A percentile compares a stretch with the other conserved stretches of the same genome.
Evolutionary conservation across 139 green algal genomes (phyloP).

Genomic region (Tetratostichococcus sp.): DNA sequence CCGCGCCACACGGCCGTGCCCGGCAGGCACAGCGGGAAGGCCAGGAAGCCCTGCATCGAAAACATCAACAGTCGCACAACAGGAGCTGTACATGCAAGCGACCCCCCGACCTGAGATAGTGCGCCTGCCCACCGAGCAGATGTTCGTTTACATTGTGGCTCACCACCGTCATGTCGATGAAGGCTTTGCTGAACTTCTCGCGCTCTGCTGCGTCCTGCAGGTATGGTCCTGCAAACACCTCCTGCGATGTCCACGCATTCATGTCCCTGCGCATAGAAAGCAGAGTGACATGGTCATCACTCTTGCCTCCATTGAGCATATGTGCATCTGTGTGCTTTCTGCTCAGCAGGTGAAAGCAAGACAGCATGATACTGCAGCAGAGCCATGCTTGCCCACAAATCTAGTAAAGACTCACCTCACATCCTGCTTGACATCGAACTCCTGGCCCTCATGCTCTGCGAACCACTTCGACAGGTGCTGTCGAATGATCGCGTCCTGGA

Average conservation of each 20-base stretch:
- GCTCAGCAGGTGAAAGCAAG: no score
- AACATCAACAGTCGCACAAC: not conserved
- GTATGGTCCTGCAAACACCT: slow-evolving; percentile 84
- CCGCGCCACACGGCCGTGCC: slow-evolving; percentile 73
- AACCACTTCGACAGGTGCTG: slow-evolving; percentile 50
- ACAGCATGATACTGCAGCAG: no score
- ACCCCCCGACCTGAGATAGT: no score
- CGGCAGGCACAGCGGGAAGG: slow-evolving; percentile 75
- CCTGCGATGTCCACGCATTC: slow-evolving; percentile 71
- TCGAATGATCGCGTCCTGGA: slow-evolving; percentile 73
- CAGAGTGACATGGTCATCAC: slow-evolving; percentile 14
- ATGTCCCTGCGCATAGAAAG: slow-evolving; percentile 47
- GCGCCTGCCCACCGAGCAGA: no score
- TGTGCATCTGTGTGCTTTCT: no score
- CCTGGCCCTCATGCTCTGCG: slow-evolving; percentile 17
- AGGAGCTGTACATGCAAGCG: not conserved
- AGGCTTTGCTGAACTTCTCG: slow-evolving; percentile 58
- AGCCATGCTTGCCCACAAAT: no score
- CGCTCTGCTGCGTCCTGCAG: slow-evolving; percentile 54
- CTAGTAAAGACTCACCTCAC: no score
- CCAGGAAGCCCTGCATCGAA: slow-evolving; percentile 45
- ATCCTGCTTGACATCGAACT: slow-evolving; percentile 30
- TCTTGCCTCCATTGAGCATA: no score
- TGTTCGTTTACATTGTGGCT: no score
- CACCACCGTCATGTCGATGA: slow-evolving; percentile 71